These are phyloP conservation scores for Mallotus nudiflorus DNA, from an alignment of 345 rosid genomes.

Conservation along the genomic window DNA sequence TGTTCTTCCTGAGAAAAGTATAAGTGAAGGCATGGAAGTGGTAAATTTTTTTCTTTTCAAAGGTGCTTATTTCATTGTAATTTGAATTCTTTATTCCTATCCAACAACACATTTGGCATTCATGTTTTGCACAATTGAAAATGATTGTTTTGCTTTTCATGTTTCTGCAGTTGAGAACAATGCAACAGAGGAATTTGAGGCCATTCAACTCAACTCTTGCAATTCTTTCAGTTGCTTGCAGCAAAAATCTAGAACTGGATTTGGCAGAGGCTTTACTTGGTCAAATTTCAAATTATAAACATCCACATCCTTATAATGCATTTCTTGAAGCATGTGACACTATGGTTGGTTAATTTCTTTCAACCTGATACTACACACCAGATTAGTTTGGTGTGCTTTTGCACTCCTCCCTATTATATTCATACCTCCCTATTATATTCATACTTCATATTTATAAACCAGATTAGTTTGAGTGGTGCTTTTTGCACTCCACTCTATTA, in stretches of 20 bases:
- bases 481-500: too few relatives aligned
- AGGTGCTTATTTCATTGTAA: background rate
- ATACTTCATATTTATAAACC: too few relatives aligned
- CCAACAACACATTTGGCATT: conserved; percentile 10
- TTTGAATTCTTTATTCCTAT: background rate
- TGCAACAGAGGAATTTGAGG: conserved; percentile 66
- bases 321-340: conserved; percentile 65
- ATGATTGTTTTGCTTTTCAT: background rate
- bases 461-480: too few relatives aligned
- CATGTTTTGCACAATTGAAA: conserved; percentile 3
- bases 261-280: conserved; percentile 70
- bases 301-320: conserved; percentile 56
- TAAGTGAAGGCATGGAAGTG: conserved; percentile 54
- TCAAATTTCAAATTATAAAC: conserved; percentile 45
- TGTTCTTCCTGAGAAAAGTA: conserved; percentile 44
- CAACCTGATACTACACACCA: background rate
- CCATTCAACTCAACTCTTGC: conserved; percentile 67
- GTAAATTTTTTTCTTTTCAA: conserved; percentile 34
- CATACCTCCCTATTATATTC: too few relatives aligned
- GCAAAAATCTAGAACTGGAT: conserved; percentile 67
- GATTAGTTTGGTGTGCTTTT: too few relatives aligned
- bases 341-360: conserved; percentile 49
- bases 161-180: conserved; percentile 57
- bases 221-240: conserved; percentile 57
- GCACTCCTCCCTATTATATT: too few relatives aligned